Conservation (phyloP, 2,329 filamentous ascomycete species). For the Curvularia sp. region DNA sequence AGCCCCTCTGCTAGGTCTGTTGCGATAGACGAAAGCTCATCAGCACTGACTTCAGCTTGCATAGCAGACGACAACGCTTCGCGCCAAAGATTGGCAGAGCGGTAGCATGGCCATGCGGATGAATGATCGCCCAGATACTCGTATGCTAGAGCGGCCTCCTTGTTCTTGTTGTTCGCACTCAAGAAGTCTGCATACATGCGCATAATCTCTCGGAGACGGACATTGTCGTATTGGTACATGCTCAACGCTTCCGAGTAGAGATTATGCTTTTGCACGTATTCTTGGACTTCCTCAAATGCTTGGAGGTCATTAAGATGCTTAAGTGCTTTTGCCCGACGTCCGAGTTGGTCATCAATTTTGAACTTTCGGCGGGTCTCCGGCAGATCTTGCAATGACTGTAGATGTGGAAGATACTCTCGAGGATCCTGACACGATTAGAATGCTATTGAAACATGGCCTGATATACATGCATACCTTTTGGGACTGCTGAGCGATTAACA, state of each 20-base stretch:
- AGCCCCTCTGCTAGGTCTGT: conserved; percentile 77
- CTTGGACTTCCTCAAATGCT: conserved; percentile 77
- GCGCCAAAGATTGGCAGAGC: conserved; percentile 85
- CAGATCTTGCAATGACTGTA: conserved; percentile 83
- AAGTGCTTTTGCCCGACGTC: conserved; percentile 78
- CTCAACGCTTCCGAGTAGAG: conserved; percentile 80
- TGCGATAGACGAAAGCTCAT: conserved; percentile 73
- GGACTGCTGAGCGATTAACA: conserved; percentile 92
- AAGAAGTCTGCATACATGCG: conserved; percentile 81
- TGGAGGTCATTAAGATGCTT: conserved; percentile 75
- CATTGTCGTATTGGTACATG: conserved; percentile 81
- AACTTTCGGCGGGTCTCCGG: conserved; percentile 75
- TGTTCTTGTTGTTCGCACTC: conserved; percentile 75
- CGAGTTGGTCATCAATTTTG: conserved; percentile 87
- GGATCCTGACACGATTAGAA: conserved; percentile 66
- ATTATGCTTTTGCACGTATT: conserved; percentile 78
- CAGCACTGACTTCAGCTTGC: conserved; percentile 64
- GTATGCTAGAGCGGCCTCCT: conserved; percentile 88
- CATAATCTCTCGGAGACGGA: conserved; percentile 72
- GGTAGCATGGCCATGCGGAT: conserved; percentile 82
- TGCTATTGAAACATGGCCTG: background rate
- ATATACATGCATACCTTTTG: conserved; percentile 66
- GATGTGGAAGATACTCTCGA: conserved; percentile 91
- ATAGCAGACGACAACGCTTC: conserved; percentile 85
- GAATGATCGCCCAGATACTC: conserved; percentile 80